Percentiles rank a stretch among this genome's conserved stretches.
These are phyloP conservation scores for Xylaria intraflava DNA, from an alignment of 495 filamentous ascomycete genomes.

Conservation along the genomic window DNA sequence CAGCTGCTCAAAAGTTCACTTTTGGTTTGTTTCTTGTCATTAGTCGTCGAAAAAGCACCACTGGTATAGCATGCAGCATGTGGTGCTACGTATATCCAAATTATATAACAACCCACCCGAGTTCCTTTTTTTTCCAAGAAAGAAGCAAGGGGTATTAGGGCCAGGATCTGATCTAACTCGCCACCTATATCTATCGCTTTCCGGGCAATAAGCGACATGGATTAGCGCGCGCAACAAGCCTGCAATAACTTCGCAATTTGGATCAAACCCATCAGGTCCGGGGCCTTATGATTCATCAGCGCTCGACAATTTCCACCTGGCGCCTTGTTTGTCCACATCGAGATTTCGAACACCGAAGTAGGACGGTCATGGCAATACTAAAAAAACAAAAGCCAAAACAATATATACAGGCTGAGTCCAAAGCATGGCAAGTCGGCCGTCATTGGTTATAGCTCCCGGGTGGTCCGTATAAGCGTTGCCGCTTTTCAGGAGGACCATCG, in stretches of 20 bases:
- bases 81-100: neutral
- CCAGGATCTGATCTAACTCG: constrained; percentile 2
- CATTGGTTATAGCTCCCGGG: constrained; percentile 29
- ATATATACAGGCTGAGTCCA: constrained; percentile 24
- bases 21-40: neutral
- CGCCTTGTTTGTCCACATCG: neutral
- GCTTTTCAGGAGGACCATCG: constrained; percentile 30
- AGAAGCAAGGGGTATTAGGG: constrained; percentile 9
- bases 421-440: neutral
- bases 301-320: neutral
- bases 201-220: neutral
- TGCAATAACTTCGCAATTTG: neutral
- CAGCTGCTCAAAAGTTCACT: neutral
- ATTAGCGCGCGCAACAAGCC: neutral
- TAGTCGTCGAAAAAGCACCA: neutral
- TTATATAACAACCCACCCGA: neutral
- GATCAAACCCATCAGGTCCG: neutral
- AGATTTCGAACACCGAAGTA: constrained; percentile 11
- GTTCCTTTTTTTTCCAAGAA: neutral
- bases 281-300: neutral
- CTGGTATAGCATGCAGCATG: neutral
- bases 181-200: neutral
- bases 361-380: constrained; percentile 1
- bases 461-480: constrained; percentile 34
- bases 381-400: constrained; percentile 13